These are phyloP conservation scores for Neltuma alba DNA, from an alignment of 306 rosid species.

Conservation along the genomic window DNA sequence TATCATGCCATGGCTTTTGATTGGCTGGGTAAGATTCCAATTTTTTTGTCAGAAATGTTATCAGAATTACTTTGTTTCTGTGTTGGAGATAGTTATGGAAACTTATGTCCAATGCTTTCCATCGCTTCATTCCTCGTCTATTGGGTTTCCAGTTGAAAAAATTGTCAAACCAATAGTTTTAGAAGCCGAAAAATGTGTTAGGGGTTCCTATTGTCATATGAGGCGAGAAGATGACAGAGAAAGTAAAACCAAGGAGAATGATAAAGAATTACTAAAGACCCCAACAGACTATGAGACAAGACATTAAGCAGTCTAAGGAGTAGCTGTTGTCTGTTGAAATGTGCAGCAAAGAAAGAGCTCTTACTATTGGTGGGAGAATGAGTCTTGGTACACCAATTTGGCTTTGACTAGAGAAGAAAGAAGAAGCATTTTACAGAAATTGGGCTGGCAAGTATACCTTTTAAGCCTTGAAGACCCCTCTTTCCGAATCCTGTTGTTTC, in stretches of 20 bases:
- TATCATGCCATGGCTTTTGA: slow-evolving; percentile 76
- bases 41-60: slow-evolving; percentile 24
- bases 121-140: neutral
- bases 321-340: neutral
- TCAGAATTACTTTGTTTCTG: slow-evolving; percentile 16
- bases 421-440: neutral
- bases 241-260: neutral
- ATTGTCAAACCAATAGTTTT: neutral
- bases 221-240: neutral
- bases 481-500: neutral
- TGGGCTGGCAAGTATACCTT: neutral
- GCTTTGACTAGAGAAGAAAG: neutral
- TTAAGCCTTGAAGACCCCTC: neutral
- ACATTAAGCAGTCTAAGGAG: neutral
- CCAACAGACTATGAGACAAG: neutral
- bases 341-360: neutral
- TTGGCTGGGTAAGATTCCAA: slow-evolving; percentile 71
- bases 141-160: neutral
- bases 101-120: slow-evolving; percentile 21
- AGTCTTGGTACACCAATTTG: neutral
- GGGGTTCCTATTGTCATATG: neutral
- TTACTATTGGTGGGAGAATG: neutral
- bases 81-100: neutral
- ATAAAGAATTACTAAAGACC: neutral
- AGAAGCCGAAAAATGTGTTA: slow-evolving; percentile 12